Percentiles rank a stretch among this genome's conserved stretches.
phyloP scores from a whole-genome alignment of 495 filamentous ascomycete genomes.

The Tuber calosporum region DNA sequence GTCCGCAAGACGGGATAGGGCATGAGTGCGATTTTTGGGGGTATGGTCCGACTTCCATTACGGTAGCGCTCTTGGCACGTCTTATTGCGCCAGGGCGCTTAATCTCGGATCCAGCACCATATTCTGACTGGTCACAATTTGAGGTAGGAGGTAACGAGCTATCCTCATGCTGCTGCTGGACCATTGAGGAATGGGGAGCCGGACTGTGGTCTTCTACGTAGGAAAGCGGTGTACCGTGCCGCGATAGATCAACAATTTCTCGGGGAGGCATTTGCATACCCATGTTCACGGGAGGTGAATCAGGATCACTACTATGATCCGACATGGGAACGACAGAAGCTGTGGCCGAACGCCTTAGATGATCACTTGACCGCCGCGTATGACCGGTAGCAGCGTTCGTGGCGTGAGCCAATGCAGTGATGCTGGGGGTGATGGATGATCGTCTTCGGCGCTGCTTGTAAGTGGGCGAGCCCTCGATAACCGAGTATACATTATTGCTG shows the following conservation, averaged over 20 bases:
- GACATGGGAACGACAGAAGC: slow-evolving; percentile 81
- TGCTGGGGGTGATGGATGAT: slow-evolving; percentile 76
- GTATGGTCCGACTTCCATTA: slow-evolving; percentile 94
- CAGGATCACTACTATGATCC: slow-evolving; percentile 55
- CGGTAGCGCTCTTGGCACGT: slow-evolving; percentile 86
- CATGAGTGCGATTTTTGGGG: slow-evolving; percentile 96
- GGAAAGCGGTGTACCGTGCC: slow-evolving; percentile 79
- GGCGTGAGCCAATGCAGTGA: slow-evolving; percentile 57
- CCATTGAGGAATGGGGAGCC: slow-evolving; percentile 53
- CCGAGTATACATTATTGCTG: slow-evolving; percentile 77
- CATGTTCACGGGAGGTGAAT: slow-evolving; percentile 36
- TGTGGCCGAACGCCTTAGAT: slow-evolving; percentile 80
- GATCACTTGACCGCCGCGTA: slow-evolving; percentile 39
- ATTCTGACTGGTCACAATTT: slow-evolving; percentile 55
- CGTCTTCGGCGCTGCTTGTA: slow-evolving; percentile 95
- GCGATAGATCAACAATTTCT: slow-evolving; percentile 73
- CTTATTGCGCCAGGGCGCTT: slow-evolving; percentile 67
- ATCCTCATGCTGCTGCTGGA: slow-evolving; percentile 54
- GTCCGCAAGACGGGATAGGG: slow-evolving; percentile 95
- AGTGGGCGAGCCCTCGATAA: slow-evolving; percentile 94
- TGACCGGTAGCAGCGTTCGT: slow-evolving; percentile 51
- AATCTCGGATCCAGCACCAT: slow-evolving; percentile 55
- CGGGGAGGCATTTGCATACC: slow-evolving; percentile 55
- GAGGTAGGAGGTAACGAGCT: slow-evolving; percentile 52
- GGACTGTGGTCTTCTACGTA: slow-evolving; percentile 69